Evolutionary conservation across 1,284 basidiomycete species (phyloP), one percentile per base, ranked within the genome.

Genomic region (Ustilago trichophora): DNA sequence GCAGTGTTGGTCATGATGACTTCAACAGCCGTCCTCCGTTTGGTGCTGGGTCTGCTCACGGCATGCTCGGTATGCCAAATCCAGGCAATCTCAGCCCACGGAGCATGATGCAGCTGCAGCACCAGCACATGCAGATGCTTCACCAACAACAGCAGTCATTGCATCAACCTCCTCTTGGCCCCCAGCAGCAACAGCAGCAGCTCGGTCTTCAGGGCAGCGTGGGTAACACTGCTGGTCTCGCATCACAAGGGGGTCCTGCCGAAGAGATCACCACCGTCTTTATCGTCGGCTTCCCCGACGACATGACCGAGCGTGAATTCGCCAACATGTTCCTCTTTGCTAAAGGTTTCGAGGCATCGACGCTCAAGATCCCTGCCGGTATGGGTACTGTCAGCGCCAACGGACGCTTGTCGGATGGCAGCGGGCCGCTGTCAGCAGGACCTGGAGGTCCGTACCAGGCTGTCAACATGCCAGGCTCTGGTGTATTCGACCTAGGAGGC

Each of bases 311-410:
- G 84, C 92, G 95, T 19, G 95, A 98, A 83, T 98, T 98, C 82
- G 92, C 95, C 83, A 98, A 98, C 82, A 96, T 98, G 90, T 98
- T 98, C 82, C 92, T 93, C 4, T 98, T 98, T 80, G 92, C 92
- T 3, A 84, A 87, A 1, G 96, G 93, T 11, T 98, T 98, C 78
- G 95, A 98, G 82, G 96, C 95, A 15, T 94, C 95, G 0, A 97
- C 94, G 6, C 86, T 98, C 75, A 98, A 98, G 86, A 92, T 96
- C 59, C 95, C 95, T 1, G 90, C 91, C 82, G 91, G 91, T 80
- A 90, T 92, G 21, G 79, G 86, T 88, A 36, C 36, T 19, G 29
- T 57, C 3, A 58, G 63, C 4, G 54, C 68, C 3, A 56, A 52
- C n/a, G 60, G 63, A 10, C 57, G 68, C 21, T 22, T 35, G 8